Evolutionary conservation across 345 rosid species (phyloP).

Genomic region (Erysimum cheiranthoides): DNA sequence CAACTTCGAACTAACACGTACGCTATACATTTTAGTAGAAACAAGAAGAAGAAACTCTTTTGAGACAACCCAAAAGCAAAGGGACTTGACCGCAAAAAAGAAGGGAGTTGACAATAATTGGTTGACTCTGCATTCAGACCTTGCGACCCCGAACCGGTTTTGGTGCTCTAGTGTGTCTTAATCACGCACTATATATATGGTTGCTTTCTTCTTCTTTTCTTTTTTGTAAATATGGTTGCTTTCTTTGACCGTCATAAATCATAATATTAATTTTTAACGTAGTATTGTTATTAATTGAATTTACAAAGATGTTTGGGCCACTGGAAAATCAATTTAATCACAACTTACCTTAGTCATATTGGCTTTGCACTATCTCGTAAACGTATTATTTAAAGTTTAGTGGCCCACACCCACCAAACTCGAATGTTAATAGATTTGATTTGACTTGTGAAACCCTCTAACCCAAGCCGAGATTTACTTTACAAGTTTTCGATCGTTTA

Average conservation of each 20-base stretch:
- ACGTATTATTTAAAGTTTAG: constrained; percentile 17
- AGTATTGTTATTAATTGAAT: constrained; percentile 7
- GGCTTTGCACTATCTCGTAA: constrained; percentile 29
- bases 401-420: constrained; percentile 38
- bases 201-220: constrained; percentile 24
- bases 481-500: neutral
- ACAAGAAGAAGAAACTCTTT: constrained; percentile 13
- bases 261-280: constrained; percentile 1
- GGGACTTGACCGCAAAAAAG: constrained; percentile 35
- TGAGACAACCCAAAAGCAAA: constrained; percentile 23
- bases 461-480: neutral
- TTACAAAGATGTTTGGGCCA: constrained; percentile 23
- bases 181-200: constrained; percentile 7
- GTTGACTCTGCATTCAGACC: constrained; percentile 40
- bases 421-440: constrained; percentile 34
- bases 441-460: constrained; percentile 38
- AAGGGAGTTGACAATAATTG: constrained; percentile 9
- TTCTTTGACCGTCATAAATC: constrained; percentile 43
- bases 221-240: no score
- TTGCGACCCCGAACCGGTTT: constrained; percentile 38
- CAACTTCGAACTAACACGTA: constrained; percentile 18
- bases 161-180: constrained; percentile 16
- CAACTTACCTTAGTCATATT: constrained; percentile 20
- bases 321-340: neutral
- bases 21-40: constrained; percentile 2